Conservation (phyloP, 2,329 filamentous ascomycete genomes). For the Phyllosticta citribraziliensis region DNA sequence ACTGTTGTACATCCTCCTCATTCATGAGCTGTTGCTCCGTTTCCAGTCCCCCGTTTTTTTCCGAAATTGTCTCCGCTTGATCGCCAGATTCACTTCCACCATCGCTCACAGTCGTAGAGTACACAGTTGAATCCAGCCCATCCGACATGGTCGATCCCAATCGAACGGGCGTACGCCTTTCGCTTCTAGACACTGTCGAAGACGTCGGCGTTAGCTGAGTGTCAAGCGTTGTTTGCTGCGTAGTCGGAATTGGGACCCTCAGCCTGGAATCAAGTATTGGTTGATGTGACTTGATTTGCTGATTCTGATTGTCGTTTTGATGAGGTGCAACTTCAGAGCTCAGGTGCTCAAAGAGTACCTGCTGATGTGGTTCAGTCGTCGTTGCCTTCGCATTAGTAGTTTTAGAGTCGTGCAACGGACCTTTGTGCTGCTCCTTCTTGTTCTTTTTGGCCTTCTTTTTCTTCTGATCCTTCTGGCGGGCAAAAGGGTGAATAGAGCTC, state of each 20-base stretch:
- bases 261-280: not conserved
- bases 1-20: not conserved
- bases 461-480: slow-evolving; percentile 2
- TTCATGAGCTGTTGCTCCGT: not conserved
- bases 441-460: slow-evolving; percentile 2
- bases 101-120: not conserved
- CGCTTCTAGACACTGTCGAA: not conserved
- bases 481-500: slow-evolving; percentile 1
- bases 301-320: not conserved
- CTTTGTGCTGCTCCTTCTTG: not conserved
- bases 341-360: not conserved
- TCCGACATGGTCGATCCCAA: not conserved
- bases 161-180: not conserved
- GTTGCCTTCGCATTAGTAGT: not conserved
- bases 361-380: not conserved
- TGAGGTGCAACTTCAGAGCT: not conserved
- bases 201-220: not conserved
- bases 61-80: not conserved
- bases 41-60: not conserved
- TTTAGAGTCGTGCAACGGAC: not conserved
- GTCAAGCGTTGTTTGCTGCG: not conserved
- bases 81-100: not conserved
- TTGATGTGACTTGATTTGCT: not conserved
- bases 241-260: not conserved
- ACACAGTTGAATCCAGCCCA: not conserved